Evolutionary conservation across 192 early-diverging fungal genomes (phyloP).

Genomic region (Gaertneriomyces semiglobifer): DNA sequence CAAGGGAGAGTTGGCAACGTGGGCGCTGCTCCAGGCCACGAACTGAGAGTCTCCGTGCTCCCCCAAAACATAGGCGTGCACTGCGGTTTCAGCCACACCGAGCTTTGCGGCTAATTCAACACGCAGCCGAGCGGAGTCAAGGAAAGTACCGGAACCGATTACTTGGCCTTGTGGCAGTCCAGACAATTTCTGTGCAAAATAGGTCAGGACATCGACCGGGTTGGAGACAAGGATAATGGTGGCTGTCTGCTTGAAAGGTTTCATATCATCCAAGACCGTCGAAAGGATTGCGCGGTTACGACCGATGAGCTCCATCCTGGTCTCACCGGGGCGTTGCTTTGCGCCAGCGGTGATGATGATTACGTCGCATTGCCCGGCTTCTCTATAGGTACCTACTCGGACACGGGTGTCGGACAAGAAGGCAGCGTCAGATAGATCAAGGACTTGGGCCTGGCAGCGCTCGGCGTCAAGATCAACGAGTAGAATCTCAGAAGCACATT

Average conservation of each 20-base stretch:
- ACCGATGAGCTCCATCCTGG: slow-evolving; percentile 63
- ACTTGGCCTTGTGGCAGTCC: slow-evolving; percentile 76
- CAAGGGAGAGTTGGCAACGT: slow-evolving; percentile 67
- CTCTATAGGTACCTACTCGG: slow-evolving; percentile 56
- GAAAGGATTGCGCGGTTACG: slow-evolving; percentile 78
- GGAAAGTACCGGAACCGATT: slow-evolving; percentile 80
- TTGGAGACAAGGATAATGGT: slow-evolving; percentile 75
- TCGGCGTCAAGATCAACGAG: slow-evolving; percentile 39
- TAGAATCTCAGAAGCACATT: slow-evolving; percentile 11
- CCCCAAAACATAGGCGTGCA: slow-evolving; percentile 79
- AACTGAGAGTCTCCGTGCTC: slow-evolving; percentile 89
- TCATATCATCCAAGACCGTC: slow-evolving; percentile 65
- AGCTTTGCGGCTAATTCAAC: slow-evolving; percentile 51
- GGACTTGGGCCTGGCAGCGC: slow-evolving; percentile 67
- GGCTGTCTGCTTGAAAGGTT: slow-evolving; percentile 68
- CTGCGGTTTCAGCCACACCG: slow-evolving; percentile 63
- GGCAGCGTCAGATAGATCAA: slow-evolving; percentile 80
- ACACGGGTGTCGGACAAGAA: slow-evolving; percentile 65
- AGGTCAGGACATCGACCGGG: slow-evolving; percentile 78
- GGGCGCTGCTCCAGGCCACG: slow-evolving; percentile 72
- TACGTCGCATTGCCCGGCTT: slow-evolving; percentile 79
- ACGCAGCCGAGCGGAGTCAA: slow-evolving; percentile 74
- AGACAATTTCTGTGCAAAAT: slow-evolving; percentile 77
- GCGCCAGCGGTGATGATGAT: slow-evolving; percentile 83
- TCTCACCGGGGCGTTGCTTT: slow-evolving; percentile 73